Conservation (phyloP, 352 stramenopile species). For the Phytophthora capsici region DNA sequence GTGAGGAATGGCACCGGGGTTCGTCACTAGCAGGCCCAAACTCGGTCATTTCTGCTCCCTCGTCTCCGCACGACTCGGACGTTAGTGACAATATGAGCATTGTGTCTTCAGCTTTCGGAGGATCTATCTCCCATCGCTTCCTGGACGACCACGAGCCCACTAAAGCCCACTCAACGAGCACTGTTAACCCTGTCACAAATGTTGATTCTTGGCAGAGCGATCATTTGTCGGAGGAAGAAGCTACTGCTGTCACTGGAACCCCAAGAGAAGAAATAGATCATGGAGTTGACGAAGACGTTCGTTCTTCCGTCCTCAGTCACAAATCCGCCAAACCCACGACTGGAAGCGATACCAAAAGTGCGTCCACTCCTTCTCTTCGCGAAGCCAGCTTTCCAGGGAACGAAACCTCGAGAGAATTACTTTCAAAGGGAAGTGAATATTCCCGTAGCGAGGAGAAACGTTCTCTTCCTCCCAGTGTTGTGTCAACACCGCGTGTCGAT, state of each 20-base stretch:
- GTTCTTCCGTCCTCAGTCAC: slow-evolving; percentile 13
- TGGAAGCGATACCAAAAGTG: slow-evolving; percentile 24
- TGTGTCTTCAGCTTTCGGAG: slow-evolving; percentile 29
- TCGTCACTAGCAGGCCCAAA: not conserved
- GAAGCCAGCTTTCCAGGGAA: slow-evolving; percentile 23
- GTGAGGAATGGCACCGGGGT: slow-evolving; percentile 17
- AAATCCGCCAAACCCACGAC: slow-evolving; percentile 14
- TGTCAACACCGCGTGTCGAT: slow-evolving; percentile 20
- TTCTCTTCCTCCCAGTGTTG: slow-evolving; percentile 16
- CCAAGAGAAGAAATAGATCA: slow-evolving; percentile 8
- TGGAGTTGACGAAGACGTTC: slow-evolving; percentile 15
- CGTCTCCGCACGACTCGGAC: slow-evolving; percentile 29
- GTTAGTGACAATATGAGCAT: slow-evolving; percentile 31
- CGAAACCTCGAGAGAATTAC: slow-evolving; percentile 29
- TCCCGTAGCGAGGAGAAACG: slow-evolving; percentile 25
- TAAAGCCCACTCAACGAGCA: slow-evolving; percentile 6
- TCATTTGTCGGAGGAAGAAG: slow-evolving; percentile 14
- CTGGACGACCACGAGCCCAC: slow-evolving; percentile 18
- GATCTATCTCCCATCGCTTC: slow-evolving; percentile 10
- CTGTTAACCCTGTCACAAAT: not conserved
- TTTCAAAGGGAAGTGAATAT: slow-evolving; percentile 20
- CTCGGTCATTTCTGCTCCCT: slow-evolving; percentile 14
- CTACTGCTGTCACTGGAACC: not conserved
- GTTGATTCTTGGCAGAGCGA: slow-evolving; percentile 31
- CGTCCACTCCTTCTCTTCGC: slow-evolving; percentile 6